Percentiles rank a stretch among this genome's conserved stretches.
Conservation (phyloP, 768 basidiomycete genomes). For the Melanogaster broomeanus region DNA sequence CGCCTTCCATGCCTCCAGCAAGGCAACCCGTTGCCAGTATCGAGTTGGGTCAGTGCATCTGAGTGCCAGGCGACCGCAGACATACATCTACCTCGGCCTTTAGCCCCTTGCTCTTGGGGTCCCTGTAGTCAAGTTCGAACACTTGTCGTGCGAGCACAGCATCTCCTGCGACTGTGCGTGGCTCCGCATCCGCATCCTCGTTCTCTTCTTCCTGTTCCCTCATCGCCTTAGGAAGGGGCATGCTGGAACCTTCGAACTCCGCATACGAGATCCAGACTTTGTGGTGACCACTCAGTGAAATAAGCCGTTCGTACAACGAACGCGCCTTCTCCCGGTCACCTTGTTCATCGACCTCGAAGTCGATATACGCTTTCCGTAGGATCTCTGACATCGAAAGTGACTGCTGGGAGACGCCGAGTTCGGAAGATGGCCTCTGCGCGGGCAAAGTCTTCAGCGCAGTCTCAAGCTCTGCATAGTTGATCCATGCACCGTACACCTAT, state of each 20-base stretch:
- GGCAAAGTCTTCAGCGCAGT: slow-evolving; percentile 78
- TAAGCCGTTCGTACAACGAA: slow-evolving; percentile 85
- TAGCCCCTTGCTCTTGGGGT: slow-evolving; percentile 75
- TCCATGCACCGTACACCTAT: too few species aligned
- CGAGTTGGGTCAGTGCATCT: background rate
- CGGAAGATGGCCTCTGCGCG: slow-evolving; percentile 94
- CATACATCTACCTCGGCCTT: slow-evolving; percentile 87
- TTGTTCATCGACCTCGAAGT: slow-evolving; percentile 88
- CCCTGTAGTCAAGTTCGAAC: slow-evolving; percentile 86
- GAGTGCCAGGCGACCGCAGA: background rate
- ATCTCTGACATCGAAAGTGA: slow-evolving; percentile 94
- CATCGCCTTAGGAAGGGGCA: slow-evolving; percentile 61
- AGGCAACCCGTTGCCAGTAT: slow-evolving; percentile 71
- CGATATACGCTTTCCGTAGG: slow-evolving; percentile 94
- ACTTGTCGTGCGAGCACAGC: slow-evolving; percentile 68
- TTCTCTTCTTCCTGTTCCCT: slow-evolving; percentile 73
- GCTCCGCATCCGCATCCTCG: slow-evolving; percentile 48
- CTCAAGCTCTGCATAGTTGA: slow-evolving; percentile 93
- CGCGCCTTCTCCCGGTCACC: slow-evolving; percentile 86
- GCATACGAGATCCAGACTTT: slow-evolving; percentile 98
- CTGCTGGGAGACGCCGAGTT: slow-evolving; percentile 82
- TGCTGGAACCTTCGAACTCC: slow-evolving; percentile 82
- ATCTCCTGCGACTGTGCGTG: slow-evolving; percentile 72
- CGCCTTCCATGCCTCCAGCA: slow-evolving; percentile 94
- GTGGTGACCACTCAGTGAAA: slow-evolving; percentile 86